Conservation (phyloP, 192 early-diverging fungal genomes). For the Diversispora eburnea region DNA sequence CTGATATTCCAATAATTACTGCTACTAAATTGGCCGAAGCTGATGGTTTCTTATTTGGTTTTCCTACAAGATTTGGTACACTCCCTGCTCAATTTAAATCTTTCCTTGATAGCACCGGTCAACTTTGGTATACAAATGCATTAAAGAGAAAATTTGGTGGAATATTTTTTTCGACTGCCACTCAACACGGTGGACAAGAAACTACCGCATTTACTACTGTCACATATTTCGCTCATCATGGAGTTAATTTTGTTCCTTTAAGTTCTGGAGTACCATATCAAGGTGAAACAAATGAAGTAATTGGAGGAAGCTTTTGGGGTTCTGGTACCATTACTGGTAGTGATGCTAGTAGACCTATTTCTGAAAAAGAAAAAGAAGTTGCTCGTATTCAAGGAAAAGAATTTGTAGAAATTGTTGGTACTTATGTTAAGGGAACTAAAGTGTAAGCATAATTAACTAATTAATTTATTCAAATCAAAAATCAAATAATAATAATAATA, state of each 20-base stretch:
- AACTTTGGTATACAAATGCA: slow-evolving; percentile 46
- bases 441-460: slow-evolving; percentile 7
- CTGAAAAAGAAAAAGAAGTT: slow-evolving; percentile 63
- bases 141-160: slow-evolving; percentile 71
- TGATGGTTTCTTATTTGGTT: slow-evolving; percentile 58
- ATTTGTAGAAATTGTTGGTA: slow-evolving; percentile 49
- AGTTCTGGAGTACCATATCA: slow-evolving; percentile 52
- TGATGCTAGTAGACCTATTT: background rate
- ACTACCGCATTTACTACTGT: slow-evolving; percentile 63
- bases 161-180: slow-evolving; percentile 69
- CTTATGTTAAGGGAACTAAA: slow-evolving; percentile 31
- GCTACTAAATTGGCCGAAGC: slow-evolving; percentile 37
- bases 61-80: slow-evolving; percentile 65
- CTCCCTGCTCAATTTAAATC: slow-evolving; percentile 77
- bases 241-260: slow-evolving; percentile 74
- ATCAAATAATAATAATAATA: too few species aligned
- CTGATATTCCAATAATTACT: slow-evolving; percentile 43
- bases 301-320: slow-evolving; percentile 60
- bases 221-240: slow-evolving; percentile 72
- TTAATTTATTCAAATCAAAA: too few species aligned
- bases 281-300: slow-evolving; percentile 57
- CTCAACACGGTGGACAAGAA: slow-evolving; percentile 81
- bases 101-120: slow-evolving; percentile 35
- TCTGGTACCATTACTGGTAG: background rate
- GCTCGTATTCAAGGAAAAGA: slow-evolving; percentile 56